phyloP scores from a whole-genome alignment of 2,329 filamentous ascomycete species.

The Hyphodiscus sp. region DNA sequence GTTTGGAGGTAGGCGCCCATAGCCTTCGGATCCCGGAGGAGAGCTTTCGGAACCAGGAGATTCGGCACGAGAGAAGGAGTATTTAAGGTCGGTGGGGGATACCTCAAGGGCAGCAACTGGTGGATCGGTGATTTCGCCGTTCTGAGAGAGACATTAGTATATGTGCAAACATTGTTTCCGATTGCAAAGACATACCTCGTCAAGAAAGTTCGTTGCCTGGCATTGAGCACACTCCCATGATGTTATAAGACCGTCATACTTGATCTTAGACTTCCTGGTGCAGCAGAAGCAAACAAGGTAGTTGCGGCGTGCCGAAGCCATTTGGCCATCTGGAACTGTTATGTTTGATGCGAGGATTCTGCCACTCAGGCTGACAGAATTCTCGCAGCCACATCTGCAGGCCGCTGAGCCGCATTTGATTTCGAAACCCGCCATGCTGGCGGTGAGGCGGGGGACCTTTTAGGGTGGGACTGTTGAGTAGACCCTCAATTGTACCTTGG shows the following conservation, averaged over 20 bases:
- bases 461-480: too few relatives aligned
- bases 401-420: neutral
- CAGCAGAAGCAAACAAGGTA: constrained; percentile 76
- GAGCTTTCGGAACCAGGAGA: constrained; percentile 20
- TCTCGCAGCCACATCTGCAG: neutral
- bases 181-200: constrained; percentile 54
- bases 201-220: constrained; percentile 82
- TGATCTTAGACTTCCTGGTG: constrained; percentile 57
- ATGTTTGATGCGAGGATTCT: neutral
- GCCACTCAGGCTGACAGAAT: neutral
- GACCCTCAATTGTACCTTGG: too few relatives aligned
- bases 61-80: constrained; percentile 37
- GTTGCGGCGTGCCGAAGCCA: constrained; percentile 20
- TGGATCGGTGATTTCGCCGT: constrained; percentile 85
- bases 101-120: constrained; percentile 54
- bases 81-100: constrained; percentile 39
- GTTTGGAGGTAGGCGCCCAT: constrained; percentile 19
- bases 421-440: neutral
- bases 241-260: constrained; percentile 49
- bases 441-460: neutral
- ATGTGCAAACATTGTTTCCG: neutral
- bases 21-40: constrained; percentile 22
- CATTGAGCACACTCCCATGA: constrained; percentile 72
- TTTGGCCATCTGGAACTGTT: constrained; percentile 15
- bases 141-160: constrained; percentile 39